Conservation (phyloP, 805 yeast genomes). For the Metahyphopichia silvanorum region DNA sequence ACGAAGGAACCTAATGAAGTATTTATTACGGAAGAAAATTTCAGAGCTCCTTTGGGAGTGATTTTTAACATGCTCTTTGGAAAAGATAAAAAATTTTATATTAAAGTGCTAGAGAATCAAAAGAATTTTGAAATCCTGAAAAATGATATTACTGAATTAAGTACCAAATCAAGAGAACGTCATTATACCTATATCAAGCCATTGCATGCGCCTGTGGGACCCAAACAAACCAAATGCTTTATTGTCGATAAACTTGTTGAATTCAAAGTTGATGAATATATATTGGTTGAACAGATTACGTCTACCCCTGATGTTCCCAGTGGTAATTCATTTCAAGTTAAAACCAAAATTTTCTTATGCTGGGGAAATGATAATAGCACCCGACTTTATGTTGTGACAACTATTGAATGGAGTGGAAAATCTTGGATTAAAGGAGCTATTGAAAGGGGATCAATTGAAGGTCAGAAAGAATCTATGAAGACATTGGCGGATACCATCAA, state of each 20-base stretch:
- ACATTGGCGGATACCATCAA: constrained; percentile 47
- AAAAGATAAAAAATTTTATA: constrained; percentile 44
- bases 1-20: constrained; percentile 47
- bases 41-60: constrained; percentile 65
- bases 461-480: constrained; percentile 61
- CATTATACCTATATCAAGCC: constrained; percentile 62
- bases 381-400: constrained; percentile 48
- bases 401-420: constrained; percentile 68
- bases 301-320: constrained; percentile 83
- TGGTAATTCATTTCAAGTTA: constrained; percentile 63
- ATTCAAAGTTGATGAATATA: constrained; percentile 44
- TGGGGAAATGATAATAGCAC: constrained; percentile 65
- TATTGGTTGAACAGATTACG: constrained; percentile 54
- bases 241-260: constrained; percentile 59
- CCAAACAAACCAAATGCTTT: constrained; percentile 67
- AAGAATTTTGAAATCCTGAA: constrained; percentile 60
- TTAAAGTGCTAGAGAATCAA: constrained; percentile 50
- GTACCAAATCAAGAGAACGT: constrained; percentile 35
- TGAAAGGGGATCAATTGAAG: constrained; percentile 70
- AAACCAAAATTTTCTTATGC: constrained; percentile 52
- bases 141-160: constrained; percentile 29
- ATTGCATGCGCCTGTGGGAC: constrained; percentile 65
- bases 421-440: constrained; percentile 78
- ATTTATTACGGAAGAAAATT: constrained; percentile 49
- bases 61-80: constrained; percentile 63